Evolutionary conservation across 306 rosid genomes (phyloP).

Genomic region (Crotalaria pallida): DNA sequence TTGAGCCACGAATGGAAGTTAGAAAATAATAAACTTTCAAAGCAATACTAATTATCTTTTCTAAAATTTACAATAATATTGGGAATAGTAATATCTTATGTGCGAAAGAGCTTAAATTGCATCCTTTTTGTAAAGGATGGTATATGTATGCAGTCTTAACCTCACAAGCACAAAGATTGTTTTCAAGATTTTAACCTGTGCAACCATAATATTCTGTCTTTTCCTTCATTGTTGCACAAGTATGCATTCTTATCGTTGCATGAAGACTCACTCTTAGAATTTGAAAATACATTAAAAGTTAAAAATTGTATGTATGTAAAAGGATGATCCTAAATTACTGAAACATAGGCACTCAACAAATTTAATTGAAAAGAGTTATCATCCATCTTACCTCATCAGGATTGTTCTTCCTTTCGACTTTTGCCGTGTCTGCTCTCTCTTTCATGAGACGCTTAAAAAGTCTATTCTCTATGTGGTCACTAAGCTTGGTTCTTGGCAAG

Average conservation of each 20-base stretch:
- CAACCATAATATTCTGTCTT: not conserved
- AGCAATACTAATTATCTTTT: not conserved
- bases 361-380: not conserved
- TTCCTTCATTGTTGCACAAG: too few species aligned
- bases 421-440: constrained; percentile 39
- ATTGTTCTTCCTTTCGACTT: constrained; percentile 21
- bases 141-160: not conserved
- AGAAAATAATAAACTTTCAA: not conserved
- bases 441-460: constrained; percentile 33
- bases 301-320: not conserved
- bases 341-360: not conserved
- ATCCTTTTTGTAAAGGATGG: not conserved
- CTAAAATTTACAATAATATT: too few species aligned
- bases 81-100: too few species aligned
- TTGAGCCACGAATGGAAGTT: not conserved
- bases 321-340: not conserved
- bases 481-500: constrained; percentile 52
- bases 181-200: too few species aligned
- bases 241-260: too few species aligned
- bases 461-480: constrained; percentile 60
- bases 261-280: not conserved
- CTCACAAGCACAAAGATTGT: too few species aligned
- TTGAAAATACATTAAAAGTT: not conserved
- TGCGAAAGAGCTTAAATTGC: not conserved
- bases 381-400: constrained; percentile 41